Percentiles rank a stretch among this genome's conserved stretches.
Evolutionary conservation across 2,329 filamentous ascomycete genomes (phyloP).

Genomic region (Ophiostoma perfectum): DNA sequence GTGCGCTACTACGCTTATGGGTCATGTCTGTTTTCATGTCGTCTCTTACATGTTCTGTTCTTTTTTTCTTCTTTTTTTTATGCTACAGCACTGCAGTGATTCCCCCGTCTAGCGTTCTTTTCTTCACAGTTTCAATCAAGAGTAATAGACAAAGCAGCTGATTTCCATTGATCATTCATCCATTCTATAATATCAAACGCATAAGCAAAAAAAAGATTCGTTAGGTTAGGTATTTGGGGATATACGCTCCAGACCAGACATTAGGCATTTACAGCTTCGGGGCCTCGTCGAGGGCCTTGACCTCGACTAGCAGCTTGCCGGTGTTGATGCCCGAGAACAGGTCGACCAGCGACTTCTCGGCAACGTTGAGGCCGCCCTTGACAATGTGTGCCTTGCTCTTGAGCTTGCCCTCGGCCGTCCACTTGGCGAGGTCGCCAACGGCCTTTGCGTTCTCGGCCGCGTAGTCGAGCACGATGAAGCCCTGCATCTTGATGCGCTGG

Average conservation of each 20-base stretch:
- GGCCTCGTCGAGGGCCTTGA: constrained; percentile 26
- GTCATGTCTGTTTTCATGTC: neutral
- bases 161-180: too few relatives aligned
- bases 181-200: too few relatives aligned
- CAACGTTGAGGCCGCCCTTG: constrained; percentile 59
- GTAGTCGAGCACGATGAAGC: constrained; percentile 69
- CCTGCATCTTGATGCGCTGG: constrained; percentile 56
- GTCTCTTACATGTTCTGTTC: neutral
- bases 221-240: too few relatives aligned
- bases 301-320: constrained; percentile 34
- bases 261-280: constrained; percentile 25
- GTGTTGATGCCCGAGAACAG: constrained; percentile 66
- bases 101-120: neutral
- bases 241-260: too few relatives aligned
- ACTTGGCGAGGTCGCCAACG: constrained; percentile 55
- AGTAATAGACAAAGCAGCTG: too few relatives aligned
- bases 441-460: constrained; percentile 52
- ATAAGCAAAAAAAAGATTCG: too few relatives aligned
- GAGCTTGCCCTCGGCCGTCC: constrained; percentile 67
- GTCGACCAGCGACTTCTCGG: constrained; percentile 57
- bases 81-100: neutral
- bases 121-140: neutral
- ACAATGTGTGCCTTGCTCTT: constrained; percentile 67
- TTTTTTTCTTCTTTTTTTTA: neutral
- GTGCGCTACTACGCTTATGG: neutral